Percentiles rank a stretch among this genome's conserved stretches.
Conservation (phyloP, 129 eudicot genomes). For the Oenanthe sinensis region DNA sequence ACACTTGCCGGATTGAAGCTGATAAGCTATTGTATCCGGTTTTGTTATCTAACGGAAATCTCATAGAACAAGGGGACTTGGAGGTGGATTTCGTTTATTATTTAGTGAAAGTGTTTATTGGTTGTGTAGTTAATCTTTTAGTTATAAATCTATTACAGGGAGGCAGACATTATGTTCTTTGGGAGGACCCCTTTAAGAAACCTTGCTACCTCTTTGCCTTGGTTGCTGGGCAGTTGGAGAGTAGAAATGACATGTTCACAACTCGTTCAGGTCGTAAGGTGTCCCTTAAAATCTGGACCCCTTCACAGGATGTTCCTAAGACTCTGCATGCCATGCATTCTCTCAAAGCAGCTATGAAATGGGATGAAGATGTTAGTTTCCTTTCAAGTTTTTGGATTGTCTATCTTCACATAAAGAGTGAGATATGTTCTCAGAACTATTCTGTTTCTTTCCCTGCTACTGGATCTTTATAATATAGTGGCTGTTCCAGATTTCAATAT, state of each 20-base stretch:
- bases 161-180: conserved; percentile 68
- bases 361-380: conserved; percentile 56
- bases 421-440: neutral
- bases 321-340: conserved; percentile 95
- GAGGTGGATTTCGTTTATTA: conserved; percentile 41
- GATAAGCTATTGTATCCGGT: conserved; percentile 83
- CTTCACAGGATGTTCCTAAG: conserved; percentile 76
- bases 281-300: conserved; percentile 73
- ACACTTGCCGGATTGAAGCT: conserved; percentile 89
- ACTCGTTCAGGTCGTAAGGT: conserved; percentile 71
- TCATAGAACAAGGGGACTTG: conserved; percentile 72
- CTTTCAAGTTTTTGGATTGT: no score
- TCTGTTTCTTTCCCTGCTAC: neutral
- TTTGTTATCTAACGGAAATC: conserved; percentile 81
- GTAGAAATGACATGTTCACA: conserved; percentile 74
- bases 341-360: conserved; percentile 91
- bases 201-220: conserved; percentile 94
- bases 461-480: conserved; percentile 87
- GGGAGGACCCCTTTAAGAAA: conserved; percentile 92
- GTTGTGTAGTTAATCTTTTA: neutral
- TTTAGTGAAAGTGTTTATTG: neutral
- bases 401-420: neutral
- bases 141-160: conserved; percentile 35
- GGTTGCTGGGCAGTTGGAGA: conserved; percentile 85
- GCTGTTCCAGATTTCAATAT: conserved; percentile 96